phyloP scores from a whole-genome alignment of 352 stramenopile genomes.

The Globisporangium ultimum region DNA sequence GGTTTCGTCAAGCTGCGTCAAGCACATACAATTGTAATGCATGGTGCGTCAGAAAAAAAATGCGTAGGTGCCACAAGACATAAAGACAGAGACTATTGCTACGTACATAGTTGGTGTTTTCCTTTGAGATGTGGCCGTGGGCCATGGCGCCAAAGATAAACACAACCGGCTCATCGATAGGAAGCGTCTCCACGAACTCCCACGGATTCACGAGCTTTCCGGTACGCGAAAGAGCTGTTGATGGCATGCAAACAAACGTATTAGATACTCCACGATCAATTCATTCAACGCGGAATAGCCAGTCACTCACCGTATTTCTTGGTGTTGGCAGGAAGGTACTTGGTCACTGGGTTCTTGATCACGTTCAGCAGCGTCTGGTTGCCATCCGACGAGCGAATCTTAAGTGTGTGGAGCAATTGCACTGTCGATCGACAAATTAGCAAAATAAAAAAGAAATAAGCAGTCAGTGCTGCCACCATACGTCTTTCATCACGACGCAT shows the following conservation, averaged over 20 bases:
- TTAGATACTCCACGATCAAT: background rate
- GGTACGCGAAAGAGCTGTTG: conserved; percentile 86
- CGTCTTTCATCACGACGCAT: background rate
- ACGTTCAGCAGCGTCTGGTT: conserved; percentile 98
- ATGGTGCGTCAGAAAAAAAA: background rate
- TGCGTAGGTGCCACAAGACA: background rate
- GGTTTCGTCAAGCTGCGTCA: conserved; percentile 91
- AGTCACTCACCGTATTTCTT: conserved; percentile 87
- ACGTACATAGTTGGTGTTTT: conserved; percentile 95
- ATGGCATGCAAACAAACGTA: background rate
- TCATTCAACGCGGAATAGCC: no score
- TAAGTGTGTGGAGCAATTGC: conserved; percentile 99
- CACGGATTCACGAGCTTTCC: conserved; percentile 94
- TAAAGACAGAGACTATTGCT: conserved; percentile 1
- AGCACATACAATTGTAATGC: conserved; percentile 6
- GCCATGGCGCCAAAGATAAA: conserved; percentile 99
- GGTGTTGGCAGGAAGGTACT: conserved; percentile 94
- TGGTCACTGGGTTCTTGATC: conserved; percentile 99
- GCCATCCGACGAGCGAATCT: conserved; percentile 97
- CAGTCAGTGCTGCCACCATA: no score
- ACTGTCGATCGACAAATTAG: conserved; percentile 53
- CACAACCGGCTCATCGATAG: conserved; percentile 91
- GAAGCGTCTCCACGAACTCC: conserved; percentile 92
- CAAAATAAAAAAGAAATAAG: conserved; percentile 10
- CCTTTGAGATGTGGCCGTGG: conserved; percentile 94